A percentile compares a stretch with the other conserved stretches of the same genome.
Conservation (phyloP, 495 filamentous ascomycete genomes). For the Astrothelium macrocarpum region DNA sequence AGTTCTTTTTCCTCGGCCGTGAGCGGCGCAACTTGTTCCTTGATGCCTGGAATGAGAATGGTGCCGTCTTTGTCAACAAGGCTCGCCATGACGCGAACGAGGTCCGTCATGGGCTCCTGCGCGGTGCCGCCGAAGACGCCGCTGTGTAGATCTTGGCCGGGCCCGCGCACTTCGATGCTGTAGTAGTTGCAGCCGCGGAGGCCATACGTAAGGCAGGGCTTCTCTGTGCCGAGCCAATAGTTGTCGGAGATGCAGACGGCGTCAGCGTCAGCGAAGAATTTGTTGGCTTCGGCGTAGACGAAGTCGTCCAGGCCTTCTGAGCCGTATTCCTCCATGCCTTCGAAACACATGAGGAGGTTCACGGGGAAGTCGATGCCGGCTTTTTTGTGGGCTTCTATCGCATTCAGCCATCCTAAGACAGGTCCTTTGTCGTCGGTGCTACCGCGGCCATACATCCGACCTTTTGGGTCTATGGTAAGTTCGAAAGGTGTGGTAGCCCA, state of each 20-base stretch:
- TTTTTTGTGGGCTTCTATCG: constrained; percentile 92
- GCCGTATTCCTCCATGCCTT: constrained; percentile 99
- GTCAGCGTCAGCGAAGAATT: constrained; percentile 88
- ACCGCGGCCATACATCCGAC: constrained; percentile 90
- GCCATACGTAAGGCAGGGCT: constrained; percentile 94
- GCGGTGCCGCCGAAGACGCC: constrained; percentile 94
- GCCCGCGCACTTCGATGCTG: constrained; percentile 73
- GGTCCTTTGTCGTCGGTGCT: constrained; percentile 98
- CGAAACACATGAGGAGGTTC: constrained; percentile 98
- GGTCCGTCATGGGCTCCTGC: constrained; percentile 96
- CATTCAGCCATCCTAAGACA: constrained; percentile 94
- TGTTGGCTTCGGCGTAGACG: constrained; percentile 75
- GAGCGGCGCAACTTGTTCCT: constrained; percentile 81
- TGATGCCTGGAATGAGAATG: constrained; percentile 80
- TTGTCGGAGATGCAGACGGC: constrained; percentile 99
- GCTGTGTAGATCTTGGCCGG: constrained; percentile 87
- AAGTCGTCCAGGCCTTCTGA: constrained; percentile 94
- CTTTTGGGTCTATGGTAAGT: constrained; percentile 77
- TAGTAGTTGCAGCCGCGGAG: constrained; percentile 98
- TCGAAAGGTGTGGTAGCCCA: constrained; percentile 96
- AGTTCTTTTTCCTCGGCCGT: constrained; percentile 76
- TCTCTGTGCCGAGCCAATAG: constrained; percentile 99
- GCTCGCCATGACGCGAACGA: constrained; percentile 67
- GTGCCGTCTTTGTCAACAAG: constrained; percentile 84
- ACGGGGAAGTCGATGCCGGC: constrained; percentile 91